A percentile compares a stretch with the other conserved stretches of the same genome.
Conservation (phyloP, 208 protist species). For the Kentomonas sorsogonicus region DNA sequence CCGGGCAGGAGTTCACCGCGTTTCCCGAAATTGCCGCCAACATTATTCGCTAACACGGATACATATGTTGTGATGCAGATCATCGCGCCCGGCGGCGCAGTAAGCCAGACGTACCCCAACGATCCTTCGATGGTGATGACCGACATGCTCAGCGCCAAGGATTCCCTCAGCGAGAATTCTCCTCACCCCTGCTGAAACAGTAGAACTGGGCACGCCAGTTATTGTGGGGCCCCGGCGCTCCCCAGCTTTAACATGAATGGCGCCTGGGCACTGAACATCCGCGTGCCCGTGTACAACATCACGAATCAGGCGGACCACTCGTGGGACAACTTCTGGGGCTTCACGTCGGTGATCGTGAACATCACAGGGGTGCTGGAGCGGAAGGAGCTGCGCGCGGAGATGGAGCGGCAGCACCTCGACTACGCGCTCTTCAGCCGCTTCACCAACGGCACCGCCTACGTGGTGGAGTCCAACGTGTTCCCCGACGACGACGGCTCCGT, state of each 20-base stretch:
- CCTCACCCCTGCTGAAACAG: no score
- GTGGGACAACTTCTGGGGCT: constrained; percentile 48
- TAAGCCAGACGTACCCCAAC: constrained; percentile 19
- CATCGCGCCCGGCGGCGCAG: constrained; percentile 35
- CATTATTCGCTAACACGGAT: not conserved
- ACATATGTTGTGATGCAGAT: constrained; percentile 8
- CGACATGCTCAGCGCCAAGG: not conserved
- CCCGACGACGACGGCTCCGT: no score
- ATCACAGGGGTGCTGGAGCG: constrained; percentile 18
- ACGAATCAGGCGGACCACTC: constrained; percentile 4
- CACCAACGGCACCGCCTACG: not conserved
- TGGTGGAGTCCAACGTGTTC: no score
- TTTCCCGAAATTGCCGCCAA: constrained; percentile 9
- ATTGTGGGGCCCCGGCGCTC: not conserved
- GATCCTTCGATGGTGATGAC: not conserved
- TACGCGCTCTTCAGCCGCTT: constrained; percentile 30
- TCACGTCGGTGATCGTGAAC: constrained; percentile 18
- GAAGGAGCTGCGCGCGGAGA: constrained; percentile 11
- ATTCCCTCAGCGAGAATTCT: not conserved
- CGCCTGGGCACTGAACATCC: constrained; percentile 1
- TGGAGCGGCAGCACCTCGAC: constrained; percentile 14
- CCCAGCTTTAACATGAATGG: not conserved
- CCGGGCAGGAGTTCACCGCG: constrained; percentile 15
- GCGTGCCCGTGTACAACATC: constrained; percentile 7
- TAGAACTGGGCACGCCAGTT: no score